phyloP scores from a whole-genome alignment of 345 rosid species.

The Rhizophora mangle region DNA sequence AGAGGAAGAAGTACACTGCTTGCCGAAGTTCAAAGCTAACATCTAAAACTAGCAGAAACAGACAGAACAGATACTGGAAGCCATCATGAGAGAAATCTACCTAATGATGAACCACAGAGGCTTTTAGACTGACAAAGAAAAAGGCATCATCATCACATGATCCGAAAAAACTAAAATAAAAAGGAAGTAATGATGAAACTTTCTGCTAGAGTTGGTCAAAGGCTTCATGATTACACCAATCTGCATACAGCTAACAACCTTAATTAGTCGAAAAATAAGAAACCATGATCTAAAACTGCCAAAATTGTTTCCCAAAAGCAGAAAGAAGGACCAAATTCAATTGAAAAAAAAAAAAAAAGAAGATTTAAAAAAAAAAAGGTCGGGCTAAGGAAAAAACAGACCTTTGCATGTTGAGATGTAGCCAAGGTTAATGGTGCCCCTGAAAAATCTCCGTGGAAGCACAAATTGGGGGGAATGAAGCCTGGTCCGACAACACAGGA shows the following conservation, averaged over 20 bases:
- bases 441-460: conserved; percentile 31
- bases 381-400: conserved; percentile 20
- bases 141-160: conserved; percentile 33
- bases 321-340: neutral
- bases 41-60: conserved; percentile 43
- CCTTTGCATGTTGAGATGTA: conserved; percentile 25
- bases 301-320: neutral
- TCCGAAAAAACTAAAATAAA: conserved; percentile 20
- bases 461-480: conserved; percentile 94
- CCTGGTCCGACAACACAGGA: conserved; percentile 92
- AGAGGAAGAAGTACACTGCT: conserved; percentile 3
- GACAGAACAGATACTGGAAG: conserved; percentile 45
- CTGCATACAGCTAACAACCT: conserved; percentile 7
- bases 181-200: conserved; percentile 51
- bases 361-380: too few species aligned
- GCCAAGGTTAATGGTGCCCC: neutral
- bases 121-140: conserved; percentile 16
- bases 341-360: neutral
- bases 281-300: conserved; percentile 8
- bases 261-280: conserved; percentile 4
- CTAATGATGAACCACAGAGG: conserved; percentile 24
- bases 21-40: conserved; percentile 26
- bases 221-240: conserved; percentile 25
- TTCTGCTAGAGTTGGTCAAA: conserved; percentile 26
- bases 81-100: conserved; percentile 34